Conservation (phyloP, 768 basidiomycete species). For the Termitomyces sp. region DNA sequence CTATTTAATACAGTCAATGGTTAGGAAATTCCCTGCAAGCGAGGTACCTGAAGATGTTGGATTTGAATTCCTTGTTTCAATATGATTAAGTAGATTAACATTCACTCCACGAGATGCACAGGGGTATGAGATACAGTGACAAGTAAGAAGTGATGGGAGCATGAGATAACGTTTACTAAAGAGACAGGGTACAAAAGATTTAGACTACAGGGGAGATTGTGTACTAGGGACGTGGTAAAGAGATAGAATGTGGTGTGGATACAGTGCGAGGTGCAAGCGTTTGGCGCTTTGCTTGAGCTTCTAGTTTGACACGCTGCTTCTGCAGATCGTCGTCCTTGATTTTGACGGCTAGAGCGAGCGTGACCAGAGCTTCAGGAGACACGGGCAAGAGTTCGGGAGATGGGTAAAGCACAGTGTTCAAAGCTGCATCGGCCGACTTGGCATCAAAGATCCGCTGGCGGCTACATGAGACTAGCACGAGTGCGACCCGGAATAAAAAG, state of each 20-base stretch:
- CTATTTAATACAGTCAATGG: too few relatives aligned
- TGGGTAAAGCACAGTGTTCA: conserved; percentile 46
- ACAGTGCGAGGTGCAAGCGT: conserved; percentile 31
- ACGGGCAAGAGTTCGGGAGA: conserved; percentile 50
- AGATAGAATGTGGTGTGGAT: conserved; percentile 20
- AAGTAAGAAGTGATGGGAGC: too few relatives aligned
- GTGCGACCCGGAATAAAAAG: conserved; percentile 68
- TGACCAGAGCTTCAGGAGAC: conserved; percentile 54
- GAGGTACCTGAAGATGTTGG: too few relatives aligned
- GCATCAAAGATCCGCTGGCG: conserved; percentile 55
- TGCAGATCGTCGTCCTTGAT: conserved; percentile 76
- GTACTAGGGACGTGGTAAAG: conserved; percentile 14
- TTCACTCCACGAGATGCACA: too few relatives aligned
- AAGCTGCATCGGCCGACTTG: conserved; percentile 38
- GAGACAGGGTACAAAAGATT: background rate
- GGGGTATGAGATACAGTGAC: too few relatives aligned
- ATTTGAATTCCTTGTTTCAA: too few relatives aligned
- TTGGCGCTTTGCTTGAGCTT: conserved; percentile 65
- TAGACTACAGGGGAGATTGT: too few relatives aligned
- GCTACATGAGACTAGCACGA: conserved; percentile 57
- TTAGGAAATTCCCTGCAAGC: too few relatives aligned
- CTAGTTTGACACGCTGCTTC: conserved; percentile 72
- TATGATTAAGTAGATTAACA: too few relatives aligned
- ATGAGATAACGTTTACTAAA: background rate
- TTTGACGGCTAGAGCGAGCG: conserved; percentile 59